phyloP scores from a whole-genome alignment of 805 yeast genomes.

The Teunomyces tritomae region DNA sequence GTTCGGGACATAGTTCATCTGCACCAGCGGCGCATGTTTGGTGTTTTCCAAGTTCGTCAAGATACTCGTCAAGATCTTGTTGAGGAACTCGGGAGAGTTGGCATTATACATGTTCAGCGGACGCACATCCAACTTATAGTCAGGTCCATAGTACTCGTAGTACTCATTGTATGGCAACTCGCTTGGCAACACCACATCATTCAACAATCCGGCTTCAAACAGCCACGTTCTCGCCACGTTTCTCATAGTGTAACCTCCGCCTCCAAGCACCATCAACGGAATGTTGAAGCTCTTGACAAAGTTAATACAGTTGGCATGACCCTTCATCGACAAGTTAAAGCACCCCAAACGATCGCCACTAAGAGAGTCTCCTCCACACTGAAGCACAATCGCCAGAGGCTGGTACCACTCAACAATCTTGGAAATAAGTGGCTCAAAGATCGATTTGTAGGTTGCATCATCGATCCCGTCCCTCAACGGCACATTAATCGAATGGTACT shows the following conservation, averaged over 20 bases:
- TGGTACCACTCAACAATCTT: constrained; percentile 81
- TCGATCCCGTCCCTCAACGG: constrained; percentile 93
- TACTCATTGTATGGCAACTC: constrained; percentile 86
- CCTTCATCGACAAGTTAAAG: constrained; percentile 87
- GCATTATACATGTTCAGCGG: constrained; percentile 97
- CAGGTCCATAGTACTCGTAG: constrained; percentile 97
- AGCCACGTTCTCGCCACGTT: constrained; percentile 97
- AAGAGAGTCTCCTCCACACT: constrained; percentile 97
- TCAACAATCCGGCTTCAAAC: constrained; percentile 83
- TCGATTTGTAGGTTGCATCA: constrained; percentile 78
- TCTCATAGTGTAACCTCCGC: constrained; percentile 98
- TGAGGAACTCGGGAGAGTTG: constrained; percentile 86
- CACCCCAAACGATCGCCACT: constrained; percentile 96
- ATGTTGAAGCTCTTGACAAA: constrained; percentile 82
- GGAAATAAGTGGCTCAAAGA: constrained; percentile 84
- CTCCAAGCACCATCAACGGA: constrained; percentile 93
- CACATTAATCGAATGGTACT: constrained; percentile 79
- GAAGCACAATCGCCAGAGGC: constrained; percentile 95
- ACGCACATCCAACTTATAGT: constrained; percentile 89
- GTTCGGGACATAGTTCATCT: constrained; percentile 82
- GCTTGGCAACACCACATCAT: constrained; percentile 67
- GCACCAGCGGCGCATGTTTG: constrained; percentile 97
- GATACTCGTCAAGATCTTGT: constrained; percentile 76
- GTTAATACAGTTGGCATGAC: constrained; percentile 94
- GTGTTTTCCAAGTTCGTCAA: constrained; percentile 79